A percentile compares a stretch with the other conserved stretches of the same genome.
These are phyloP conservation scores for Pleoardoris graminearum DNA, from an alignment of 2,329 filamentous ascomycete genomes.

Conservation along the genomic window DNA sequence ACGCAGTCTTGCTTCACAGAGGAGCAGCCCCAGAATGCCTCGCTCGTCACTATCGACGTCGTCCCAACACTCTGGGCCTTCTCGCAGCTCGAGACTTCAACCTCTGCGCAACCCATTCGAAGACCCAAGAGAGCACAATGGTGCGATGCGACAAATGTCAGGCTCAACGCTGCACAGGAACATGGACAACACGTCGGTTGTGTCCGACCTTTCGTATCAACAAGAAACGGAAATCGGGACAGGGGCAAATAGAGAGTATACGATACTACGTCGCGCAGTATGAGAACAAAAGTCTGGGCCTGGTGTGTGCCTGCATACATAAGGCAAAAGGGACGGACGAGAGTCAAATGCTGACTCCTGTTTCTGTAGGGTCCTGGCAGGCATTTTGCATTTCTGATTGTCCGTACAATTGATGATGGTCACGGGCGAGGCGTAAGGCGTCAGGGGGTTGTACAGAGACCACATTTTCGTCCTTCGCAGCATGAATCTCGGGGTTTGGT, in stretches of 20 bases:
- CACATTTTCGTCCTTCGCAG: too few species aligned
- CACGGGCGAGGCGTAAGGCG: too few species aligned
- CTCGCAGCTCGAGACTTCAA: conserved; percentile 17
- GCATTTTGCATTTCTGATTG: too few species aligned
- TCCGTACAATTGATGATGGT: too few species aligned
- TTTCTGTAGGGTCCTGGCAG: too few species aligned
- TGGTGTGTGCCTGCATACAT: too few species aligned
- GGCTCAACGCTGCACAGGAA: conserved; percentile 21
- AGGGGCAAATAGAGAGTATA: conserved; percentile 13
- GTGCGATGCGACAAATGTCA: conserved; percentile 35
- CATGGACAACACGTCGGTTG: conserved; percentile 30
- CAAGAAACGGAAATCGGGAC: conserved; percentile 28
- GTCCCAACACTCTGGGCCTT: conserved; percentile 20
- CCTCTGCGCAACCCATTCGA: conserved; percentile 38
- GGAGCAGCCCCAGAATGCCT: conserved; percentile 35
- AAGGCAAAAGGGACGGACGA: too few species aligned
- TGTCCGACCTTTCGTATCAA: conserved; percentile 41
- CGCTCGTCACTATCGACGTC: conserved; percentile 13
- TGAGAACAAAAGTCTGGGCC: too few species aligned
- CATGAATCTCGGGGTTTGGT: not conserved
- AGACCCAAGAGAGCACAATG: conserved; percentile 36
- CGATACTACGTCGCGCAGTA: too few species aligned
- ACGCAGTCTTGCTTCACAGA: conserved; percentile 38
- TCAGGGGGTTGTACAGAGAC: too few species aligned
- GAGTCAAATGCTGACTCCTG: too few species aligned